Evolutionary conservation across 148 eudicot species (phyloP), one percentile per base, ranked within the genome.

Genomic region (Rhododendron williamsianum): DNA sequence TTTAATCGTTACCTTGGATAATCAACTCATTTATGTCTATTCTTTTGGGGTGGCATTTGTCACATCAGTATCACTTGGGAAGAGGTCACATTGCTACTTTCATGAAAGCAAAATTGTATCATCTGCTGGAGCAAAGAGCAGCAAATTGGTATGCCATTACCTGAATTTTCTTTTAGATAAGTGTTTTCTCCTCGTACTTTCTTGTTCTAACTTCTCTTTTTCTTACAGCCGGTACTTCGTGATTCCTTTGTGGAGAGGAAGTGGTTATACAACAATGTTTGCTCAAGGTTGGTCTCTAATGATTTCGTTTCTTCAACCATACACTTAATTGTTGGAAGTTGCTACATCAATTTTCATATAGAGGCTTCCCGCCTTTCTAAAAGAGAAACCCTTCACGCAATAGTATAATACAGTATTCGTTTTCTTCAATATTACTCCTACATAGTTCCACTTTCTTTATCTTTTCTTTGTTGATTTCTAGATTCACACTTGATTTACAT

Each of bases 231-330:
- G 91, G 87, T 88, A 94, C 87, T 96, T 95, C 85, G 98, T 94
- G 86, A 80, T 96, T 87, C 99, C 99, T 25, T 60, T 96, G 88
- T 94, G 99, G 98, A 94, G 91, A 93, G 98, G 98, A 92, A 93
- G 89, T 85, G 99, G 99, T 58, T 96, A 94, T 83, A 94, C 92
- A 82, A 93, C 99, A 36, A 96, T 96, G 99, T 96, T 95, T 88
- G 89, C 87, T 78, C 99, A 96, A 95, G 98, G 99, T 95, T 21
- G 91, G 49, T 84, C 78, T 85, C 58, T 18, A 27, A n/a, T 54
- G 80, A 67, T 71, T 80, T n/a, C 49, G 46, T 54, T 41, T 36
- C 80, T 82, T 41, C 23, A 52, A 15, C 30, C 21, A 41, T 27
- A 25, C 23, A 38, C 4, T 72, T 36, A 30, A 6, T 81, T 76